Percentiles rank a stretch among this genome's conserved stretches.
phyloP scores from a whole-genome alignment of 768 basidiomycete species.

The Pulveroboletus sp. region DNA sequence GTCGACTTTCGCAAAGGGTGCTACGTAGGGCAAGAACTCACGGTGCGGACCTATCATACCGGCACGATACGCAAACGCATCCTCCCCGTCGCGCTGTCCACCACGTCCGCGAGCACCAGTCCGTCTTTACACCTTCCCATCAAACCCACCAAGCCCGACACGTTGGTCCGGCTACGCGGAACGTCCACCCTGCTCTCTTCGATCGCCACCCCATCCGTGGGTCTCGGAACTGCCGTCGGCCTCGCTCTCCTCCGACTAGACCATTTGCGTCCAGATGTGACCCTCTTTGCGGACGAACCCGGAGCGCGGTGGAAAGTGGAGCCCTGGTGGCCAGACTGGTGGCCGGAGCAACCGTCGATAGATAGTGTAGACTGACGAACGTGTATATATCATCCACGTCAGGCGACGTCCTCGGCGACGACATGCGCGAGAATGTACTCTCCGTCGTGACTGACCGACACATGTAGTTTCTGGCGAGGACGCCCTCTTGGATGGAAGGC shows the following conservation, averaged over 20 bases:
- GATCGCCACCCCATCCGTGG: slow-evolving; percentile 27
- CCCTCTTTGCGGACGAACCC: slow-evolving; percentile 15
- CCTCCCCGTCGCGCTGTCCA: slow-evolving; percentile 64
- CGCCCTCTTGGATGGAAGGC: slow-evolving; percentile 14
- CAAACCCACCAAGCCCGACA: slow-evolving; percentile 28
- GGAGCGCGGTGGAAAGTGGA: slow-evolving; percentile 39
- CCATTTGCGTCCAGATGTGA: slow-evolving; percentile 40
- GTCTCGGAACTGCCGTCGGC: slow-evolving; percentile 46
- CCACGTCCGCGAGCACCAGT: slow-evolving; percentile 16
- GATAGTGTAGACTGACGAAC: slow-evolving; percentile 18
- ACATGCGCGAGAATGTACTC: slow-evolving; percentile 72
- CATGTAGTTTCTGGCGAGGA: slow-evolving; percentile 41
- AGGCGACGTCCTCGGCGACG: slow-evolving; percentile 42
- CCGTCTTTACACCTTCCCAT: slow-evolving; percentile 23
- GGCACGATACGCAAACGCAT: slow-evolving; percentile 89
- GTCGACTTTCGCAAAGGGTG: slow-evolving; percentile 98
- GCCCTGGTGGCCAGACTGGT: slow-evolving; percentile 69
- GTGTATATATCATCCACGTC: not conserved
- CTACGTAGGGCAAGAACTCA: slow-evolving; percentile 96
- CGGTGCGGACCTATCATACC: slow-evolving; percentile 94
- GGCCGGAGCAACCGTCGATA: slow-evolving; percentile 36
- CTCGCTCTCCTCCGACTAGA: slow-evolving; percentile 80
- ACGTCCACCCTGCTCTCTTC: slow-evolving; percentile 72
- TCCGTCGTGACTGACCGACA: slow-evolving; percentile 80
- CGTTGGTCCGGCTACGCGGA: slow-evolving; percentile 58